Percentiles rank a stretch among this genome's conserved stretches.
Evolutionary conservation across 352 stramenopile species (phyloP).

Genomic region (Aphanomyces stellatus): DNA sequence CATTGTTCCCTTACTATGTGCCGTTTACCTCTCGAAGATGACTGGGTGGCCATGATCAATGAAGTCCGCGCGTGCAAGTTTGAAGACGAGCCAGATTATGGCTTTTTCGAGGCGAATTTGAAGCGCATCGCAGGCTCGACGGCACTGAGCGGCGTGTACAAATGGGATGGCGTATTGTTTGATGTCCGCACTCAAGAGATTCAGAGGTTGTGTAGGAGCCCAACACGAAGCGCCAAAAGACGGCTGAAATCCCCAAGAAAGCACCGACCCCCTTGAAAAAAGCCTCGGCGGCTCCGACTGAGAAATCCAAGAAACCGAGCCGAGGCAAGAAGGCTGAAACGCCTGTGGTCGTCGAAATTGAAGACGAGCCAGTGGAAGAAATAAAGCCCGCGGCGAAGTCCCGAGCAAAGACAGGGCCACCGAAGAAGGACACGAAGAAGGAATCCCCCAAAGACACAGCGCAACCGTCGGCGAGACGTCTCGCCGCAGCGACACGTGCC

Average conservation of each 20-base stretch:
- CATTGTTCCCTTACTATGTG: conserved; percentile 9
- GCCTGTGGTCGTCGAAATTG: not conserved
- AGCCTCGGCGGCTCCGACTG: too few relatives aligned
- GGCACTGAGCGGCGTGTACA: not conserved
- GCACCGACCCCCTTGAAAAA: too few relatives aligned
- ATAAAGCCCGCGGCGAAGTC: not conserved
- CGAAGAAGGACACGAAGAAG: conserved; percentile 6
- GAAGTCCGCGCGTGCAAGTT: conserved; percentile 49
- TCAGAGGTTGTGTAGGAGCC: conserved; percentile 37
- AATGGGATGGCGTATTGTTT: not conserved
- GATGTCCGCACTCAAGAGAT: too few relatives aligned
- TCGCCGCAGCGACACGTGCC: conserved; percentile 40
- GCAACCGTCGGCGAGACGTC: not conserved
- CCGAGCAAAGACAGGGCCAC: not conserved
- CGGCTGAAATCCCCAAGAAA: conserved; percentile 28
- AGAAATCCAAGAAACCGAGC: too few relatives aligned
- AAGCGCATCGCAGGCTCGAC: not conserved
- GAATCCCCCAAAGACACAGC: too few relatives aligned
- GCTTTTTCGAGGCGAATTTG: conserved; percentile 35
- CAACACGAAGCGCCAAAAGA: conserved; percentile 22
- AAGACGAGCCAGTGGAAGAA: too few relatives aligned
- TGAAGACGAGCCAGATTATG: conserved; percentile 72
- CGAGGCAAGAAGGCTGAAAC: conserved; percentile 43
- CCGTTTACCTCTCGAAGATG: conserved; percentile 8
- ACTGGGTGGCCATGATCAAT: conserved; percentile 51